These are phyloP conservation scores for Lepidopterella palustris DNA, from an alignment of 495 filamentous ascomycete species.

Conservation along the genomic window DNA sequence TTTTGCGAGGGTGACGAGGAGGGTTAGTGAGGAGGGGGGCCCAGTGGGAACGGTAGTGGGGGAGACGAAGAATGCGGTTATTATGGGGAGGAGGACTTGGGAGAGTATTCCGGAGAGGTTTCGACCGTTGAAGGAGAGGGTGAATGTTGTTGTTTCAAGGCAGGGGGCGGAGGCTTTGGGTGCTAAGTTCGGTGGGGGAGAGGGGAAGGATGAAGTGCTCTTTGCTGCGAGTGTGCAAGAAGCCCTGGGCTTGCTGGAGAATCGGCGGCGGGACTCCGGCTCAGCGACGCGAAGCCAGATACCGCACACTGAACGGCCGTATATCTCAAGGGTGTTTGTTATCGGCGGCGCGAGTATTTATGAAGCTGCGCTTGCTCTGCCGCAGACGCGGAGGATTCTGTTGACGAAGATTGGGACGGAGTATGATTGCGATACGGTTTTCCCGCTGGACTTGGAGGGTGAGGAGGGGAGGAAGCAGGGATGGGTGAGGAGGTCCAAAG, in stretches of 20 bases:
- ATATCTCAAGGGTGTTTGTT: slow-evolving; percentile 58
- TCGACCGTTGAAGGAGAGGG: slow-evolving; percentile 68
- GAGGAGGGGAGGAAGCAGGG: slow-evolving; percentile 29
- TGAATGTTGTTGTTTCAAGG: slow-evolving; percentile 73
- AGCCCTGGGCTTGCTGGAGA: background rate
- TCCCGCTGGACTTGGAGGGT: slow-evolving; percentile 55
- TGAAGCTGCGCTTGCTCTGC: slow-evolving; percentile 50
- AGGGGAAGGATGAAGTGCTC: slow-evolving; percentile 24
- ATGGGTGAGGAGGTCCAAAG: slow-evolving; percentile 47
- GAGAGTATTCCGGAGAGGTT: slow-evolving; percentile 70
- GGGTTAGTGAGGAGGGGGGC: slow-evolving; percentile 37
- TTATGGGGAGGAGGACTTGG: slow-evolving; percentile 98
- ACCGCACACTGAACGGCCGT: slow-evolving; percentile 3
- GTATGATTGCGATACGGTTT: slow-evolving; percentile 87
- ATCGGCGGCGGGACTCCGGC: slow-evolving; percentile 22
- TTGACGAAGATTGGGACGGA: slow-evolving; percentile 55
- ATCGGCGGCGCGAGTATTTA: slow-evolving; percentile 92
- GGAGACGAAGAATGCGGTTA: slow-evolving; percentile 59
- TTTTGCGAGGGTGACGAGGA: slow-evolving; percentile 85
- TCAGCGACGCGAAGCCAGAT: slow-evolving; percentile 10
- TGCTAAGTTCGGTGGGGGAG: slow-evolving; percentile 24
- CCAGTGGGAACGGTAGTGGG: slow-evolving; percentile 22
- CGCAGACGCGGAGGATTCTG: slow-evolving; percentile 44
- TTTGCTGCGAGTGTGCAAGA: background rate
- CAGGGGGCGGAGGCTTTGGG: slow-evolving; percentile 27